Evolutionary conservation across 441 rosid species (phyloP), one percentile per base, ranked within the genome.

Genomic region (Gossypium schwendimanii): DNA sequence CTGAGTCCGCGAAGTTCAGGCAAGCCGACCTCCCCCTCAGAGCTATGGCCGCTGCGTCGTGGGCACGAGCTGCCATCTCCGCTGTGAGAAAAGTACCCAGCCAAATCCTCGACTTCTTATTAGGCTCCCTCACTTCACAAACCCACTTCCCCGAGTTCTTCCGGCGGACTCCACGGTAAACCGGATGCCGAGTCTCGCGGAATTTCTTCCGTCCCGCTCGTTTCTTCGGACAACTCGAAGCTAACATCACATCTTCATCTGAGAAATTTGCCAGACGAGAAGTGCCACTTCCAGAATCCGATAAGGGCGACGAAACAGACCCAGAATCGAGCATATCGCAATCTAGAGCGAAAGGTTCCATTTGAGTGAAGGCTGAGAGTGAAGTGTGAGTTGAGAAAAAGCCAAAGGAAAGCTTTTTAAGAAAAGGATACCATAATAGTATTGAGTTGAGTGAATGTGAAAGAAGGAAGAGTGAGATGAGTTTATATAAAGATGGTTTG

Each of bases 21-120:
- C 96, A 93, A 11, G 94, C 96, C 3, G 86, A 80, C 24, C 87
- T 76, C 0, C 97, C 98, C 75, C 92, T 86, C 45, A 93, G 71
- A 0, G 97, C 88, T 0, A 93, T 66, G 5, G 90, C 97, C 1
- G 98, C 98, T 73, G 91, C 98, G 60, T 93, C 97, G 45, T 91
- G 97, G 0, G 98, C 98, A 26, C 98, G 80, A 20, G 97, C 98
- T 0, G 98, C 97, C 98, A 91, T 93, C 74, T 93, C 97, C 1
- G 82, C 89, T 0, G 92, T 90, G 2, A 85, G 86, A 39, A 84
- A 93, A 4, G 97, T 93, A 3, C 98, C 98, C 0, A 93, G 81
- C 98, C 98, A 94, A 47, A 94, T 87, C 74, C 98, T 83, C 0
- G 97, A 77, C 72, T 89, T 88, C 87, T 91, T 93, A 24, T 83